phyloP scores from a whole-genome alignment of 2,329 filamentous ascomycete species.

The Esteya vermicola region DNA sequence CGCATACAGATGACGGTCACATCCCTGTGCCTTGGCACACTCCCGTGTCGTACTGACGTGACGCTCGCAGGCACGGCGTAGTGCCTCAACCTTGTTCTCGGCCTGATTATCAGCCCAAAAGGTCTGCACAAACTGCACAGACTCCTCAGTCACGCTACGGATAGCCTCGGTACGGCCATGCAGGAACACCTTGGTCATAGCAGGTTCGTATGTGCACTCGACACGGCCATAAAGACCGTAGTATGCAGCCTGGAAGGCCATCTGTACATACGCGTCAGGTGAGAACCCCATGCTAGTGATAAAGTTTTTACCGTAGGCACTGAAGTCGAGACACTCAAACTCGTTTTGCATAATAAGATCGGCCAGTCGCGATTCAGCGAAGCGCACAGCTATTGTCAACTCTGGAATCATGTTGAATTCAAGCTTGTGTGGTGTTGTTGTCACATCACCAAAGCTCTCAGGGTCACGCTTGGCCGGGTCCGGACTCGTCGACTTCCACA shows the following conservation, averaged over 20 bases:
- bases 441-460: conserved; percentile 82
- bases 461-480: conserved; percentile 88
- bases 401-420: conserved; percentile 97
- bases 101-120: conserved; percentile 90
- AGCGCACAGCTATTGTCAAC: conserved; percentile 77
- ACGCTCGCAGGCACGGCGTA: conserved; percentile 69
- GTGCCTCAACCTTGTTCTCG: conserved; percentile 69
- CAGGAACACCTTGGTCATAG: conserved; percentile 91
- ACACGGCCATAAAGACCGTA: conserved; percentile 90
- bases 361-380: conserved; percentile 85
- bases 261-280: conserved; percentile 93
- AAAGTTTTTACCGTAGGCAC: conserved; percentile 87
- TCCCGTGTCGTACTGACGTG: conserved; percentile 70
- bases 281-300: conserved; percentile 96
- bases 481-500: conserved; percentile 84
- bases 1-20: conserved; percentile 86
- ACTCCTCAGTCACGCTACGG: conserved; percentile 68
- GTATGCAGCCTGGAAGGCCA: conserved; percentile 97
- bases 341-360: conserved; percentile 96
- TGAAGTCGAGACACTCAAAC: conserved; percentile 82
- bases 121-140: conserved; percentile 75
- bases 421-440: conserved; percentile 84
- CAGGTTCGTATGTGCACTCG: conserved; percentile 93
- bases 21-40: conserved; percentile 80
- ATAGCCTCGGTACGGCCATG: conserved; percentile 94